Conservation (phyloP, 805 yeast genomes). For the Barnettozyma californica region DNA sequence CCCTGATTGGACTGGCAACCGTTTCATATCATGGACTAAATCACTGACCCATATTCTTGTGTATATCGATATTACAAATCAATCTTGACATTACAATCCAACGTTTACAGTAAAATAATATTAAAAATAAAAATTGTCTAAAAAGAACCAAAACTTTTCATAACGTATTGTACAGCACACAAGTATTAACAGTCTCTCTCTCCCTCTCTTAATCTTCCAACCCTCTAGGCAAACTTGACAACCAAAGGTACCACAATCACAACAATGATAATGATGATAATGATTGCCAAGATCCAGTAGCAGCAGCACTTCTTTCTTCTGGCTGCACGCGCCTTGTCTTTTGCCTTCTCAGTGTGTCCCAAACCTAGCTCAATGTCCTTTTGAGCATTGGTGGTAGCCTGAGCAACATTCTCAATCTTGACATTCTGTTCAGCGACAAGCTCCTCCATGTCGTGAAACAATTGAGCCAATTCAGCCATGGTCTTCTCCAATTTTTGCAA, state of each 20-base stretch:
- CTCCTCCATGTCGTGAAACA: conserved; percentile 94
- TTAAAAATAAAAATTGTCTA: not conserved
- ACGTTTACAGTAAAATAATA: not conserved
- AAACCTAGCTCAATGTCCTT: conserved; percentile 90
- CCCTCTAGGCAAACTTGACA: conserved; percentile 14
- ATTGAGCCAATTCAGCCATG: conserved; percentile 90
- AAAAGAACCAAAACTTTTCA: conserved; percentile 1
- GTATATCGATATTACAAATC: not conserved
- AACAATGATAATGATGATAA: conserved; percentile 60
- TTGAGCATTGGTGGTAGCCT: conserved; percentile 78
- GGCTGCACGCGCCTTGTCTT: conserved; percentile 79
- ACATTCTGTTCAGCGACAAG: conserved; percentile 94
- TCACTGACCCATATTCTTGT: conserved; percentile 24
- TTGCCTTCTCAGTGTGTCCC: conserved; percentile 89
- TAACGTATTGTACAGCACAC: not conserved
- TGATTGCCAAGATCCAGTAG: conserved; percentile 53
- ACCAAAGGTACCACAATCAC: conserved; percentile 49
- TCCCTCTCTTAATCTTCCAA: not conserved
- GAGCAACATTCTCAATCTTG: conserved; percentile 75
- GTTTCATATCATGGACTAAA: conserved; percentile 23
- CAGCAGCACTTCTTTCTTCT: conserved; percentile 91
- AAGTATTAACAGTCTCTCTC: not conserved
- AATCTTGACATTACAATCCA: not conserved
- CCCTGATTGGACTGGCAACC: conserved; percentile 24
- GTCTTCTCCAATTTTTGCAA: conserved; percentile 91